These are phyloP conservation scores for Eremothecium coryli DNA, from an alignment of 1,139 yeast species.

Conservation along the genomic window DNA sequence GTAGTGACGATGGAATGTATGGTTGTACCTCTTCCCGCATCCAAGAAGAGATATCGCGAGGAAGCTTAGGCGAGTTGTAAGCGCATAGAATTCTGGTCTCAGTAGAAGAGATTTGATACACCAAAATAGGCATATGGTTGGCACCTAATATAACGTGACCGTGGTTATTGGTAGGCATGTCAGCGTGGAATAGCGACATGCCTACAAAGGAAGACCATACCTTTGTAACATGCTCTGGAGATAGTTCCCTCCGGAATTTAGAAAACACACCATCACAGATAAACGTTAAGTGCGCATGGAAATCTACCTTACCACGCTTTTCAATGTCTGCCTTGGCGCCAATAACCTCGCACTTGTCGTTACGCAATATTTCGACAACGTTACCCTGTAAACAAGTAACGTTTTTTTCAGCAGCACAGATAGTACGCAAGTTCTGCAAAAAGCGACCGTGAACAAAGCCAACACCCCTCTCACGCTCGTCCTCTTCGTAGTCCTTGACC, in stretches of 20 bases:
- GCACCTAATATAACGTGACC: constrained; percentile 86
- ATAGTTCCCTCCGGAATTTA: constrained; percentile 71
- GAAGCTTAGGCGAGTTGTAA: constrained; percentile 63
- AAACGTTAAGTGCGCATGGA: constrained; percentile 56
- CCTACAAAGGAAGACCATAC: constrained; percentile 86
- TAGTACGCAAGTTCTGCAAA: constrained; percentile 62
- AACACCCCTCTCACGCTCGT: constrained; percentile 61
- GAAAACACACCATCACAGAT: constrained; percentile 94
- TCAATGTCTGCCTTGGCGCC: constrained; percentile 53
- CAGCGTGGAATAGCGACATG: constrained; percentile 60
- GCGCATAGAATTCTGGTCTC: constrained; percentile 91
- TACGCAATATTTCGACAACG: constrained; percentile 54
- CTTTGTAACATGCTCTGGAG: constrained; percentile 47
- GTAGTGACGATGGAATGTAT: constrained; percentile 51
- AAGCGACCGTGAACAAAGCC: constrained; percentile 92
- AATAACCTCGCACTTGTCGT: constrained; percentile 44
- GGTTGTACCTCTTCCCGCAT: constrained; percentile 55
- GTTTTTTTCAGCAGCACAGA: constrained; percentile 59
- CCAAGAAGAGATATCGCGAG: constrained; percentile 59
- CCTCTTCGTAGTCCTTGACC: constrained; percentile 48
- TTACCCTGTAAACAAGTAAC: constrained; percentile 77
- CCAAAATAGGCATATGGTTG: constrained; percentile 74
- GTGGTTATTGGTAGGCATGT: constrained; percentile 59
- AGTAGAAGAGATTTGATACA: constrained; percentile 74
- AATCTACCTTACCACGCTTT: constrained; percentile 32